A percentile compares a stretch with the other conserved stretches of the same genome.
phyloP scores from a whole-genome alignment of 805 yeast species.

The Danielia oregonensis region DNA sequence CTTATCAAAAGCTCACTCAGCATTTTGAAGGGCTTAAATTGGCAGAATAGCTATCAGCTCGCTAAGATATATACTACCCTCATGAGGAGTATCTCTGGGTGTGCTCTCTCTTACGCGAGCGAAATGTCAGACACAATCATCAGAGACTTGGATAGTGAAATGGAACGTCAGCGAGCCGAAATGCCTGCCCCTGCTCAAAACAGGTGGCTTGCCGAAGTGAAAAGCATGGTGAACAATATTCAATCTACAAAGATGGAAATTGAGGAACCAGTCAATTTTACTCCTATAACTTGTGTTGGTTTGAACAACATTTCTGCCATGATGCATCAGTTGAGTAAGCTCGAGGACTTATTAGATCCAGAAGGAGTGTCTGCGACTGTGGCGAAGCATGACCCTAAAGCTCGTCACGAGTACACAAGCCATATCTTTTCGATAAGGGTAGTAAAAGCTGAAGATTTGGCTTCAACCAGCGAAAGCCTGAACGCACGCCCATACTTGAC shows the following conservation, averaged over 20 bases:
- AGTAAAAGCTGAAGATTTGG: constrained; percentile 59
- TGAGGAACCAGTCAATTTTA: constrained; percentile 56
- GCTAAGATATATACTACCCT: constrained; percentile 60
- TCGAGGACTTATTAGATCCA: constrained; percentile 58
- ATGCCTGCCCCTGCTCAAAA: constrained; percentile 1
- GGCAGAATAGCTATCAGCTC: constrained; percentile 63
- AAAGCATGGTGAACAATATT: constrained; percentile 43
- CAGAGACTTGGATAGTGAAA: constrained; percentile 40
- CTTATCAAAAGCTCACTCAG: constrained; percentile 55
- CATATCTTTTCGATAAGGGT: constrained; percentile 63
- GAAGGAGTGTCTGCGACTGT: constrained; percentile 48
- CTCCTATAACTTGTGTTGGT: constrained; percentile 66
- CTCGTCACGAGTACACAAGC: constrained; percentile 32
- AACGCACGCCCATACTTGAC: constrained; percentile 62
- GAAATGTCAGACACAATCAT: constrained; percentile 34
- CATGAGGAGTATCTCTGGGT: constrained; percentile 60
- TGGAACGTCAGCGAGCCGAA: constrained; percentile 11
- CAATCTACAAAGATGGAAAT: constrained; percentile 33
- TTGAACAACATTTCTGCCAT: constrained; percentile 61
- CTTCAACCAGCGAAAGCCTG: constrained; percentile 16
- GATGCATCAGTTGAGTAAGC: constrained; percentile 42
- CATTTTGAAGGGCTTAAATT: constrained; percentile 56
- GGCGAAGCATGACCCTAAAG: constrained; percentile 27
- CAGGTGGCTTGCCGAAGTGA: constrained; percentile 52
- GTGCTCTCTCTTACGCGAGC: constrained; percentile 50